Evolutionary conservation across 768 basidiomycete genomes (phyloP), one percentile per base, ranked within the genome.

Genomic region (Lentinula guzmanii): DNA sequence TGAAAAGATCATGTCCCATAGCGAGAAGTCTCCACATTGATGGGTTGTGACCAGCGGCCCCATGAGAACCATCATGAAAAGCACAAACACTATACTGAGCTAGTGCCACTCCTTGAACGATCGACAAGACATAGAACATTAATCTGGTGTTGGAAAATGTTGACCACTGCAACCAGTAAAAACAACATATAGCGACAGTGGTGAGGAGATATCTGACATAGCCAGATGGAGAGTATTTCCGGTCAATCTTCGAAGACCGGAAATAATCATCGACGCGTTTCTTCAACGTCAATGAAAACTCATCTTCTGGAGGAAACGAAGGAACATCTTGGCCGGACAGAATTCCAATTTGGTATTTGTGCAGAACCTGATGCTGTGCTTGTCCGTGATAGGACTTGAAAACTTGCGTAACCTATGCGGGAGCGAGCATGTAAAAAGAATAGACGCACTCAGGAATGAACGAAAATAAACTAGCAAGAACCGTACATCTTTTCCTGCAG

Each of bases 401-500:
- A 21, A 48, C 46, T 48, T 48, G 46, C 7, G 46, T 9, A 21
- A 48, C n/a, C 46, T 48, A 7, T 8, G 13, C 7, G 21, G 46
- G 21, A 45, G 18, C 15, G 18, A 56, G 54, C 16, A 34, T 21
- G 37, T 16, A n/a, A 13, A 56, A 11, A 42, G 35, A 5, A 56
- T 34, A 37, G 7, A 21, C 28, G 28, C 28, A 28, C 28, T 28
- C 28, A 28, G 16, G 10, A 10, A 52, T 33, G n/a, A 33, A 34
- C 6, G 18, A 3, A 28, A 5, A 24, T 7, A 21, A 42, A 31
- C 28, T 34, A 11, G 42, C 42, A 43, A 39, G 37, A 28, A 28
- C 16, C 16, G 16, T 48, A 56, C 54, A 28, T 56, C 54, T 42
- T 56, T 56, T 43, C 54, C 54, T 33, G 54, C 54, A 39, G 54